Base-by-base conservation (phyloP, 2,329 filamentous ascomycete species). In the Curvularia sp. region DNA sequence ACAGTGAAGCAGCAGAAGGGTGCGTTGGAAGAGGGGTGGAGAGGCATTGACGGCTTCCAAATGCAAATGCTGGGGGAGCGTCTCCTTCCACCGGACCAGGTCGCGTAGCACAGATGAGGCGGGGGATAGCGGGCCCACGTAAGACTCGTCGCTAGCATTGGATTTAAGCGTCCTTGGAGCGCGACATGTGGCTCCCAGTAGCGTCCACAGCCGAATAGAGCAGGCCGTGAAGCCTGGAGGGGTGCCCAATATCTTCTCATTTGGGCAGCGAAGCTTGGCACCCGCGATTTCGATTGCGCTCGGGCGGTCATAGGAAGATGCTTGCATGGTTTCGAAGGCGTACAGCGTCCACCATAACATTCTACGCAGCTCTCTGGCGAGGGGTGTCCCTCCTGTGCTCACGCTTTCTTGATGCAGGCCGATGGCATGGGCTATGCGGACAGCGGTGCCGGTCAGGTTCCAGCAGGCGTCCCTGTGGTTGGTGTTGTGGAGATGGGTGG, bases 301-400 rank as follows among this genome's bases (percentile, higher is more conserved):
- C 0, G 79, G 79, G 1, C 79, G 76, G 67, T 81, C 77, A 59
- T 79, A 77, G 21, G 79, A 77, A 19, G 78, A 78, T 15, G 79
- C 78, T 59, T 80, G 76, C 71, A 80, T 76, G 56, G 76, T 76
- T 49, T 86, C 84, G 15, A 84, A 67, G 1, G 75, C 71, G 64
- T 80, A 85, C 1, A 86, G 64, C 0, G 73, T 71, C 82, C 82
- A 86, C 83, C 84, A 86, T 12, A 86, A 58, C 0, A 83, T 75
- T 61, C 79, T 82, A 4, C 80, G 79, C 57, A 83, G 67, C 60
- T 84, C 82, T 18, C 75, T 63, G 3, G 71, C 66, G 1, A 79
- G 65, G 3, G 76, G 77, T 2, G 73, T 75, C 49, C 77, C 70
- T 13, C 61, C 62, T 1, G 69, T 69, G 54, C 74, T 77, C 15